Conservation (phyloP, 352 stramenopile genomes). For the Pythium dissotocum region DNA sequence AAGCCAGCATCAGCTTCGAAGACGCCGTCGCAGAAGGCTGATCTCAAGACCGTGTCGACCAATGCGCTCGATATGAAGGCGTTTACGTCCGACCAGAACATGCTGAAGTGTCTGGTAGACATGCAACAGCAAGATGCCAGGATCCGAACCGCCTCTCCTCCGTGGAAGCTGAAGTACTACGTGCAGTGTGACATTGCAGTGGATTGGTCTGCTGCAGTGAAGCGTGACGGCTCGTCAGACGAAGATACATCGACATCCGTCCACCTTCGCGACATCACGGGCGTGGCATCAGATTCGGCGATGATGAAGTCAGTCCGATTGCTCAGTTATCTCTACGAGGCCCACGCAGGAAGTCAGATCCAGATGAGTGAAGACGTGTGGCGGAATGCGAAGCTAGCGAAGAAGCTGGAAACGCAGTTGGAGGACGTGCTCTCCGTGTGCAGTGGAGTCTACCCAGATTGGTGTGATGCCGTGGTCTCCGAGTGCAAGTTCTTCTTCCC, state of each 20-base stretch:
- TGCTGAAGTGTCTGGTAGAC: constrained; percentile 75
- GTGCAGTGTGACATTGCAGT: constrained; percentile 72
- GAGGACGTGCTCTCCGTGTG: constrained; percentile 83
- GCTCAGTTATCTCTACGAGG: constrained; percentile 59
- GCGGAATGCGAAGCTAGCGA: constrained; percentile 71
- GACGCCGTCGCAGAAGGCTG: not conserved
- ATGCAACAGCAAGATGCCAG: constrained; percentile 33
- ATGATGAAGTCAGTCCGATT: constrained; percentile 44
- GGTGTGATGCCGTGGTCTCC: constrained; percentile 74
- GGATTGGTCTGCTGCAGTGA: constrained; percentile 39
- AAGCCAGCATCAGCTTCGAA: not conserved
- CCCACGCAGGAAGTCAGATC: constrained; percentile 29
- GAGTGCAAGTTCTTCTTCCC: constrained; percentile 86
- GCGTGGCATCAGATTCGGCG: constrained; percentile 6
- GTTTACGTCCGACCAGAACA: constrained; percentile 71
- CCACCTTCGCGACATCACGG: constrained; percentile 6
- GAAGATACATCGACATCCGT: too few species aligned
- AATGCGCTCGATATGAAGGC: constrained; percentile 10
- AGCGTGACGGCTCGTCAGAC: not conserved
- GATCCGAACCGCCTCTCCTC: constrained; percentile 18
- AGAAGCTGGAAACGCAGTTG: constrained; percentile 79
- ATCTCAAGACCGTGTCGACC: not conserved
- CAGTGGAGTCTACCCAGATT: constrained; percentile 79
- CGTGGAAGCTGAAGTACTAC: constrained; percentile 79
- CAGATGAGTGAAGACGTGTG: constrained; percentile 38